Conservation (phyloP, 306 rosid genomes). For the Fragaria vesca region DNA sequence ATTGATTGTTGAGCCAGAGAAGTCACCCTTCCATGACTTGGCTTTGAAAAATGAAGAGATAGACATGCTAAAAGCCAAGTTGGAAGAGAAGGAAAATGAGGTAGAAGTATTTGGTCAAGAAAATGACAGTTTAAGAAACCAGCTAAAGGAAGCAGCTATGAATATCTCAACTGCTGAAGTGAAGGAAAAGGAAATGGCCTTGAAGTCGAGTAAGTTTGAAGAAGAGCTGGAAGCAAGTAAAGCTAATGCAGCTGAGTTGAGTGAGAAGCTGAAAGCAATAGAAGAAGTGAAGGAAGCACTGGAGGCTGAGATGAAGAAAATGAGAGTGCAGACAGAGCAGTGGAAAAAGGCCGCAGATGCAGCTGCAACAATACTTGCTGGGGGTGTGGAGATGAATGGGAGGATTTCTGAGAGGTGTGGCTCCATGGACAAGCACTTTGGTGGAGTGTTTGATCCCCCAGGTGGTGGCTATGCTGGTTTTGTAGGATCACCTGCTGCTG, state of each 20-base stretch:
- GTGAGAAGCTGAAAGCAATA: conserved; percentile 47
- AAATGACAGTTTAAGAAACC: conserved; percentile 52
- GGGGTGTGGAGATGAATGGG: conserved; percentile 60
- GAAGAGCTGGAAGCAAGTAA: conserved; percentile 58
- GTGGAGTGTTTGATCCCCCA: conserved; percentile 53
- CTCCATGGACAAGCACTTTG: conserved; percentile 82
- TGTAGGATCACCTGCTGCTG: conserved; percentile 67
- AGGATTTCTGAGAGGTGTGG: conserved; percentile 76
- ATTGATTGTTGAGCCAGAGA: conserved; percentile 36
- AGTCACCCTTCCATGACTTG: conserved; percentile 40
- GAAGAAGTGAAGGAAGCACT: conserved; percentile 57
- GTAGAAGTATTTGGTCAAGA: conserved; percentile 33
- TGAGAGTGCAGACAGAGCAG: conserved; percentile 82
- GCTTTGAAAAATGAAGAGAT: conserved; percentile 48
- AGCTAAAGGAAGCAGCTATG: conserved; percentile 43
- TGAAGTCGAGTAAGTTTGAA: conserved; percentile 39
- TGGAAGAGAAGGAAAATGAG: conserved; percentile 59
- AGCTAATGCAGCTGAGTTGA: conserved; percentile 35
- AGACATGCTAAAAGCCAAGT: conserved; percentile 35
- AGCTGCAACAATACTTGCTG: conserved; percentile 80
- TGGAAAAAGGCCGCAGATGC: conserved; percentile 96
- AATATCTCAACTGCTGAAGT: conserved; percentile 43
- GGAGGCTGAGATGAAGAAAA: conserved; percentile 77
- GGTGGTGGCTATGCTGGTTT: conserved; percentile 60
- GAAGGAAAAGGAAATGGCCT: conserved; percentile 49